Evolutionary conservation across 805 yeast species (phyloP), one percentile per base, ranked within the genome.

Genomic region (Blastobotrys americana): DNA sequence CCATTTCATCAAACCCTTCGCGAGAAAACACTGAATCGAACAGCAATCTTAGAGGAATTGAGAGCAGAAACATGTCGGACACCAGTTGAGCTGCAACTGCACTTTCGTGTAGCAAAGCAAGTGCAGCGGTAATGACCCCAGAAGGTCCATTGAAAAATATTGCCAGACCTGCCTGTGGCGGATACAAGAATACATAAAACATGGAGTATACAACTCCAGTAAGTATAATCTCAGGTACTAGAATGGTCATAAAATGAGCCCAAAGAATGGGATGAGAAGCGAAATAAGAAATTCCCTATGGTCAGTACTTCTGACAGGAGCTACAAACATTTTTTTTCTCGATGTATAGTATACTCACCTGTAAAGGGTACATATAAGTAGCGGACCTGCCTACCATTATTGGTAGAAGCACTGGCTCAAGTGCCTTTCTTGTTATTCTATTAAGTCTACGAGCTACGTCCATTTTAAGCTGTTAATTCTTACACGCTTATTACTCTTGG

Each of bases 111-210:
- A 73, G 50, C 22, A 73, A 61, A 2, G 73, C 60, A 10, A 70
- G 51, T 67, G 72, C 66, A 0, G 78, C 72, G 15, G 71, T 63
- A 10, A 74, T 37, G 2, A 74, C 27, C 0, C 79, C 81, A 9
- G 71, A 55, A 0, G 82, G 82, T 2, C 81, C 80, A 20, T 70
- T 60, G 40, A 74, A 56, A 19, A 73, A 42, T 22, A 69, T 52
- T 5, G 70, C 67, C 4, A 73, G 39, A 5, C 68, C 56, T 1
- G 75, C 71, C 41, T 70, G 67, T 1, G 69, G 51, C 0, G 80
- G 80, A 49, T 67, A 73, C n/a, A 72, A 52, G 13, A 66, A 51
- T 8, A 66, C 40, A 46, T 66, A 68, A 50, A 70, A 56, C 3
- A 66, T 37, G 4, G 61, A 16, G 34, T 67, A 70, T 0, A 73